Evolutionary conservation across 1,284 basidiomycete species (phyloP).

Genomic region (Gastroboletus turbinatus): DNA sequence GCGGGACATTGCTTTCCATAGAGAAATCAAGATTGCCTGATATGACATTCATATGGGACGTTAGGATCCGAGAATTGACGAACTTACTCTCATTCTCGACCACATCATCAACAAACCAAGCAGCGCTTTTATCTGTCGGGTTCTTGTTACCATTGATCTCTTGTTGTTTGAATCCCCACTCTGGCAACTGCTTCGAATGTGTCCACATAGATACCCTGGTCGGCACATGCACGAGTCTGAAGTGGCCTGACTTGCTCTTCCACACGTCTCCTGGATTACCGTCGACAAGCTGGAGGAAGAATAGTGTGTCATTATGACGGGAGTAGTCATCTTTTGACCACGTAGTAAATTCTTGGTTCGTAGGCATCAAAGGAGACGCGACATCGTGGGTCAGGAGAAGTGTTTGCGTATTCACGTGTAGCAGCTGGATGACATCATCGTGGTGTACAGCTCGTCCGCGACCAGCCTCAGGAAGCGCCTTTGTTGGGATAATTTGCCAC

Average conservation of each 20-base stretch:
- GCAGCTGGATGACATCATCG: slow-evolving; percentile 85
- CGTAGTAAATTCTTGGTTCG: slow-evolving; percentile 98
- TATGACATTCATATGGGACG: neutral
- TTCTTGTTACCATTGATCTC: slow-evolving; percentile 99
- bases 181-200: slow-evolving; percentile 80
- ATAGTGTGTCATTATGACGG: slow-evolving; percentile 85
- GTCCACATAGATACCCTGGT: slow-evolving; percentile 97
- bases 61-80: neutral
- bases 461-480: slow-evolving; percentile 85
- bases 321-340: slow-evolving; percentile 71
- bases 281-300: slow-evolving; percentile 74
- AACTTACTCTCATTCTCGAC: slow-evolving; percentile 67
- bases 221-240: slow-evolving; percentile 84
- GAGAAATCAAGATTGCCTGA: slow-evolving; percentile 17
- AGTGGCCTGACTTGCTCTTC: slow-evolving; percentile 91
- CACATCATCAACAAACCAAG: slow-evolving; percentile 90
- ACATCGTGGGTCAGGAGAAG: slow-evolving; percentile 95
- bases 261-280: slow-evolving; percentile 75
- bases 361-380: slow-evolving; percentile 94
- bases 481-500: slow-evolving; percentile 95
- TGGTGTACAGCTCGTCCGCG: slow-evolving; percentile 88
- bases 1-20: slow-evolving; percentile 40
- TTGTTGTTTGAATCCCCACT: slow-evolving; percentile 97
- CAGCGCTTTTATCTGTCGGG: slow-evolving; percentile 74
- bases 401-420: slow-evolving; percentile 85